A percentile compares a stretch with the other conserved stretches of the same genome.
These are phyloP conservation scores for Tricholoma hemisulphureum DNA, from an alignment of 768 basidiomycete genomes.

Conservation along the genomic window DNA sequence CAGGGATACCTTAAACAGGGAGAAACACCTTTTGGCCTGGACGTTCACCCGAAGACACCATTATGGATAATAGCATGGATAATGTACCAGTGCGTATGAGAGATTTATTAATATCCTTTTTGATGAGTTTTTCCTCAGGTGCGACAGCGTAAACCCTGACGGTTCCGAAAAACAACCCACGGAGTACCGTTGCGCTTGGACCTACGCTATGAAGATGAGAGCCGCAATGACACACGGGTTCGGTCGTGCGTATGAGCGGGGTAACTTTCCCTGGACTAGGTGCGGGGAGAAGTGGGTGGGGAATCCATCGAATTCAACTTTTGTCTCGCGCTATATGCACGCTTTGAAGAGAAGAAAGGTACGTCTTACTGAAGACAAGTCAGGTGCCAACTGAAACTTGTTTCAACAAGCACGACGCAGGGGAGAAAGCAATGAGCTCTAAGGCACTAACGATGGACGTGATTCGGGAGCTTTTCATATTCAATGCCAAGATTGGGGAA, in stretches of 20 bases:
- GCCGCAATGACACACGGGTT: slow-evolving; percentile 27
- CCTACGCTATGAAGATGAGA: slow-evolving; percentile 24
- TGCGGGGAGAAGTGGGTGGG: slow-evolving; percentile 24
- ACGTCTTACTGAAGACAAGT: slow-evolving; percentile 21
- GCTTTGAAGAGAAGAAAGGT: slow-evolving; percentile 26
- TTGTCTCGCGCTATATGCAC: slow-evolving; percentile 27
- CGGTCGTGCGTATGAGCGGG: slow-evolving; percentile 18
- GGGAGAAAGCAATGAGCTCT: slow-evolving; percentile 14
- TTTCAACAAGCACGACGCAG: slow-evolving; percentile 6
- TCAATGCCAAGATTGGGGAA: not conserved
- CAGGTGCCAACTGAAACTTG: slow-evolving; percentile 25
- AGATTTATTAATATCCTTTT: no score
- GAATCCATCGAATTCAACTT: slow-evolving; percentile 26
- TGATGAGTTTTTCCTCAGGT: no score
- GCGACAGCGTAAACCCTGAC: no score
- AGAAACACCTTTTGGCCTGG: no score
- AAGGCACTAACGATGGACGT: not conserved
- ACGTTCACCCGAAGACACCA: no score
- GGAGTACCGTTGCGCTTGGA: no score
- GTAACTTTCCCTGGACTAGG: slow-evolving; percentile 28
- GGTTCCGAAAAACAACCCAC: no score
- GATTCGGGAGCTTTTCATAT: not conserved
- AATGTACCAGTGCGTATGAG: no score
- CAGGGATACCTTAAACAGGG: no score
- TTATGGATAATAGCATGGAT: no score